Evolutionary conservation across 2,329 filamentous ascomycete species (phyloP).

Genomic region (Trichoderma breve): DNA sequence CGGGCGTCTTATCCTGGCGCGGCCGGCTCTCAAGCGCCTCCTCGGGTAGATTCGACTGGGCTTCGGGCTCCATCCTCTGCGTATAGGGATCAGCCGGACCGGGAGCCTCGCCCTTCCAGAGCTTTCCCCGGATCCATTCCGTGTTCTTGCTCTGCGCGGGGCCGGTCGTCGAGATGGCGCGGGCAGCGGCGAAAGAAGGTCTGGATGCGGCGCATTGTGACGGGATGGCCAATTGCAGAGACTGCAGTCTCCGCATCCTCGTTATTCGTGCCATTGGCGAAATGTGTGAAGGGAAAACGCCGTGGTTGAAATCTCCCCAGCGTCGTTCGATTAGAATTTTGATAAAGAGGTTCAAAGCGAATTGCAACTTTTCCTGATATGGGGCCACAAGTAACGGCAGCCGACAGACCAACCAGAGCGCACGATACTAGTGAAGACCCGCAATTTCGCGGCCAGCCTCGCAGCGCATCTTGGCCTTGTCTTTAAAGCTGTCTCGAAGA

Average conservation of each 20-base stretch:
- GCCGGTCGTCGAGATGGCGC: conserved; percentile 37
- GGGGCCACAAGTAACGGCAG: not conserved
- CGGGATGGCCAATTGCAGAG: conserved; percentile 29
- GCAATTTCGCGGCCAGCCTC: not conserved
- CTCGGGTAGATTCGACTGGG: conserved; percentile 32
- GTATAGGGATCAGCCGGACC: conserved; percentile 41
- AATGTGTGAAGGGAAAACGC: not conserved
- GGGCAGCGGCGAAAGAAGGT: conserved; percentile 29
- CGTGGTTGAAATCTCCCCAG: not conserved
- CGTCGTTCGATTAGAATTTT: not conserved
- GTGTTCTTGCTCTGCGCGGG: conserved; percentile 34
- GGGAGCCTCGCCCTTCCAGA: conserved; percentile 42
- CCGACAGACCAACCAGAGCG: conserved; percentile 27
- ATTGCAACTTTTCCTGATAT: conserved; percentile 23
- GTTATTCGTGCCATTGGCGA: conserved; percentile 44
- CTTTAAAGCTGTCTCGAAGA: not conserved
- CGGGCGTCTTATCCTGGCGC: conserved; percentile 27
- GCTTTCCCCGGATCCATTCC: conserved; percentile 40
- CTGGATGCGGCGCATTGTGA: conserved; percentile 28
- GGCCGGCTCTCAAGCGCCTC: conserved; percentile 29
- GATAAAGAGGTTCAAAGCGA: not conserved
- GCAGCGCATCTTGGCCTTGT: not conserved
- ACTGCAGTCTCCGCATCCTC: conserved; percentile 36
- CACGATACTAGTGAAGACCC: conserved; percentile 25
- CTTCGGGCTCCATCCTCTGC: conserved; percentile 31